Evolutionary conservation across 2,329 filamentous ascomycete species (phyloP).

Genomic region (Colletotrichum sp.): DNA sequence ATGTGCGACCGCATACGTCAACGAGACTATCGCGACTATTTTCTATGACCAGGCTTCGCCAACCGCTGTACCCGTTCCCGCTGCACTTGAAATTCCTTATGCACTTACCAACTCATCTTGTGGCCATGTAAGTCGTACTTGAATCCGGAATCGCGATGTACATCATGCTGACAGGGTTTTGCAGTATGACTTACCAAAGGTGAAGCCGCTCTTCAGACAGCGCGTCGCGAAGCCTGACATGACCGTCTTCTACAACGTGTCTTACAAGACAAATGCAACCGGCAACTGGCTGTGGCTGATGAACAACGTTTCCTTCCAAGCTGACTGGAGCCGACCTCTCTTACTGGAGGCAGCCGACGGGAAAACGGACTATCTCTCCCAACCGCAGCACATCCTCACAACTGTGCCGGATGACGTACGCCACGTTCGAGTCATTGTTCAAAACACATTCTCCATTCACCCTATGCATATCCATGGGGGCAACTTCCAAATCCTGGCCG

Average conservation of each 20-base stretch:
- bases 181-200: not conserved
- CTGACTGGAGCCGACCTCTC: conserved; percentile 12
- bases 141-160: accelerated
- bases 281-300: conserved; percentile 7
- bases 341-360: conserved; percentile 3
- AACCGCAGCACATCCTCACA: conserved; percentile 5
- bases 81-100: not conserved
- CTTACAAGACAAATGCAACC: not conserved
- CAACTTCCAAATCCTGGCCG: conserved; percentile 54
- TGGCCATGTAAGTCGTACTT: not conserved
- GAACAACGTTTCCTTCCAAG: conserved; percentile 13
- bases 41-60: not conserved
- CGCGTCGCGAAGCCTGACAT: not conserved
- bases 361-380: not conserved
- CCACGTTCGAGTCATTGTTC: conserved; percentile 60
- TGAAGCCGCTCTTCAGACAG: conserved; percentile 13
- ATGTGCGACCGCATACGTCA: not conserved
- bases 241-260: not conserved
- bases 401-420: conserved; percentile 8
- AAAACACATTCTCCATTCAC: conserved; percentile 63
- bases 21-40: not conserved
- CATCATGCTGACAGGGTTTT: not conserved
- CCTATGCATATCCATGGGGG: conserved; percentile 71
- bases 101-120: not conserved
- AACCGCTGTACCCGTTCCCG: not conserved